phyloP scores from a whole-genome alignment of 352 stramenopile species.

The Elongisporangium senticosum region DNA sequence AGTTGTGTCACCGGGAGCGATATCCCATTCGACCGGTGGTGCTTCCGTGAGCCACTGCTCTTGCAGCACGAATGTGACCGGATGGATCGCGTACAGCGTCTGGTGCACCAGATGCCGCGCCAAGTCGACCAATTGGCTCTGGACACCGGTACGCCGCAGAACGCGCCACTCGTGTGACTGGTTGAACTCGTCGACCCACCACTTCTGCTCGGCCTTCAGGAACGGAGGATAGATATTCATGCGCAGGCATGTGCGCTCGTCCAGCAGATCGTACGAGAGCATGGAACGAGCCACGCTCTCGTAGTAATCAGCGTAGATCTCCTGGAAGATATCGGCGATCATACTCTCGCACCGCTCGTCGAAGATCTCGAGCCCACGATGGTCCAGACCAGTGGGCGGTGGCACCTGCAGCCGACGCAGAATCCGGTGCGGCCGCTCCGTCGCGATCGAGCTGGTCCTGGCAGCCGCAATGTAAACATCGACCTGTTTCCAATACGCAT shows the following conservation, averaged over 20 bases:
- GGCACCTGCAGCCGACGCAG: slow-evolving; percentile 69
- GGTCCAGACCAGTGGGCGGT: slow-evolving; percentile 36
- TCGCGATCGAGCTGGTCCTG: slow-evolving; percentile 53
- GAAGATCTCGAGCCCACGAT: slow-evolving; percentile 33
- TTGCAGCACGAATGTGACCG: slow-evolving; percentile 83
- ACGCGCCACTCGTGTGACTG: slow-evolving; percentile 73
- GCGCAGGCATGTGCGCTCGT: slow-evolving; percentile 52
- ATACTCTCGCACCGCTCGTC: slow-evolving; percentile 62
- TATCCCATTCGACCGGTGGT: slow-evolving; percentile 66
- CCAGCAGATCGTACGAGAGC: slow-evolving; percentile 85
- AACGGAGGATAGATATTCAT: slow-evolving; percentile 85
- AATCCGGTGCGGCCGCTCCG: slow-evolving; percentile 55
- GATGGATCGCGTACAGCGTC: slow-evolving; percentile 65
- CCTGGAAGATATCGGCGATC: slow-evolving; percentile 70
- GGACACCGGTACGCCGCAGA: slow-evolving; percentile 71
- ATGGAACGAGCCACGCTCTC: slow-evolving; percentile 72
- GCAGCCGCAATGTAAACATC: slow-evolving; percentile 47
- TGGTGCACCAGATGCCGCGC: slow-evolving; percentile 40
- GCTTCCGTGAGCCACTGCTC: slow-evolving; percentile 82
- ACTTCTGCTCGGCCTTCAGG: slow-evolving; percentile 74
- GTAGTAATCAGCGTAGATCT: slow-evolving; percentile 76
- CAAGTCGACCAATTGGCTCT: slow-evolving; percentile 33
- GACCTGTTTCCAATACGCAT: slow-evolving; percentile 83
- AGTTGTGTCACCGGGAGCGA: slow-evolving; percentile 21
- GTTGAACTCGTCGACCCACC: slow-evolving; percentile 81